These are phyloP conservation scores for Raphanus sativus DNA, from an alignment of 345 rosid species.

Conservation along the genomic window DNA sequence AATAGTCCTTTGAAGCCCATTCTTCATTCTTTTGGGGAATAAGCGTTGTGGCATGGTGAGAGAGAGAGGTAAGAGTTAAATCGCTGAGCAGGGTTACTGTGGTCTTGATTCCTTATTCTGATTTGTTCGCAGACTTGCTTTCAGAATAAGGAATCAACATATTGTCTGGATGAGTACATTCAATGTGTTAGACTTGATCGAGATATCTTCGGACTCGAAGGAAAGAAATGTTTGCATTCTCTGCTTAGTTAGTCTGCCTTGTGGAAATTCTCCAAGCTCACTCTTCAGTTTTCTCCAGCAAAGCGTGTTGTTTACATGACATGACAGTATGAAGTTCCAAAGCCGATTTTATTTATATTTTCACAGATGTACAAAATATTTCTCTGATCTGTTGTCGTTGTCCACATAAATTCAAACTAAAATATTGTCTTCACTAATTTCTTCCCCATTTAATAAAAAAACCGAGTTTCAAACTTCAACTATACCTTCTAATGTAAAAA, in stretches of 20 bases:
- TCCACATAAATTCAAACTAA: background rate
- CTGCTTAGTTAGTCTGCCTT: background rate
- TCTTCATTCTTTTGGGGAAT: conserved; percentile 11
- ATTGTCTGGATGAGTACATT: background rate
- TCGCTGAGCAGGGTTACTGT: conserved; percentile 5
- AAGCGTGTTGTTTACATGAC: conserved; percentile 3
- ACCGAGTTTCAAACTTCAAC: background rate
- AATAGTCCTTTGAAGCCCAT: background rate
- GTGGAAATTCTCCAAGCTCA: conserved; percentile 11
- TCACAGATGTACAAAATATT: conserved; percentile 1
- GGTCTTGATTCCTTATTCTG: conserved; percentile 7
- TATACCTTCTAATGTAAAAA: background rate
- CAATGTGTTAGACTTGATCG: background rate
- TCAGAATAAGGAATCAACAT: background rate
- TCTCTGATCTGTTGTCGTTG: background rate
- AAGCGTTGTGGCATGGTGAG: conserved; percentile 2
- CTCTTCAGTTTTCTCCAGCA: background rate
- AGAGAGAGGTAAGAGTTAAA: conserved; percentile 4
- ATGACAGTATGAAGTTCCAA: conserved; percentile 2
- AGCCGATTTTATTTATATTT: background rate
- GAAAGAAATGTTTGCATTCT: background rate
- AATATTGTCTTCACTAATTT: background rate
- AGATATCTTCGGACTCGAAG: background rate
- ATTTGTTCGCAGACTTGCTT: conserved; percentile 18
- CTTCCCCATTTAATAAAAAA: background rate